These are phyloP conservation scores for Pseudevernia furfuracea DNA, from an alignment of 495 filamentous ascomycete genomes.

Conservation along the genomic window DNA sequence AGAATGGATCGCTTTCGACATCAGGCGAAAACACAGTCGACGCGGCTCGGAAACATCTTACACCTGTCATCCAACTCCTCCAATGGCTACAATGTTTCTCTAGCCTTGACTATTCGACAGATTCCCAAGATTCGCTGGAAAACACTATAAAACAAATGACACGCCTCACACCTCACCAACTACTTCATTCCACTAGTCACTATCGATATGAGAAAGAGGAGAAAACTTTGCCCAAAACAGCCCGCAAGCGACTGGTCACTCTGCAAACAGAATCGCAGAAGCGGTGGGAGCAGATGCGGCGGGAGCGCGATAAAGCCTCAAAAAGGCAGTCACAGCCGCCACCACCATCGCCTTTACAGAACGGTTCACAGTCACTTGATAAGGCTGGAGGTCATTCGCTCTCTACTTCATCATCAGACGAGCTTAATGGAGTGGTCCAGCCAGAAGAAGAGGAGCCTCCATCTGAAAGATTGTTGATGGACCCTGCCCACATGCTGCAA, in stretches of 20 bases:
- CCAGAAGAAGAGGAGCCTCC: constrained; percentile 22
- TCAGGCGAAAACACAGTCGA: constrained; percentile 83
- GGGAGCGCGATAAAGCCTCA: constrained; percentile 18
- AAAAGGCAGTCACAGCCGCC: constrained; percentile 20
- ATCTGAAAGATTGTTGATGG: constrained; percentile 62
- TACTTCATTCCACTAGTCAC: constrained; percentile 87
- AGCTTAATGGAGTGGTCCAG: constrained; percentile 8
- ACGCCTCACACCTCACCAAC: constrained; percentile 72
- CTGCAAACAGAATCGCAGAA: constrained; percentile 66
- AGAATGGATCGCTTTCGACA: constrained; percentile 79
- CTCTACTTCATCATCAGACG: constrained; percentile 10
- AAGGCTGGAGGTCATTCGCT: constrained; percentile 20
- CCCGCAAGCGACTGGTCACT: constrained; percentile 74
- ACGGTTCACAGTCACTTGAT: constrained; percentile 9
- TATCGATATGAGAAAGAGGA: constrained; percentile 95
- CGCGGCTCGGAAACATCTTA: constrained; percentile 71
- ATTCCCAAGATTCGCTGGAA: constrained; percentile 71
- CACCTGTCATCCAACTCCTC: constrained; percentile 85
- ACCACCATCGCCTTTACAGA: constrained; percentile 24
- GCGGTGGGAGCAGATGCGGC: constrained; percentile 41
- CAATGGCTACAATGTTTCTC: constrained; percentile 99
- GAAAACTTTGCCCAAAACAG: constrained; percentile 76
- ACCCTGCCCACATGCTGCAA: constrained; percentile 86
- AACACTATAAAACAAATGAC: constrained; percentile 82
- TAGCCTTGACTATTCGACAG: constrained; percentile 84